Base-by-base conservation (phyloP, 768 basidiomycete species). In the Strobilomyces confusus region DNA sequence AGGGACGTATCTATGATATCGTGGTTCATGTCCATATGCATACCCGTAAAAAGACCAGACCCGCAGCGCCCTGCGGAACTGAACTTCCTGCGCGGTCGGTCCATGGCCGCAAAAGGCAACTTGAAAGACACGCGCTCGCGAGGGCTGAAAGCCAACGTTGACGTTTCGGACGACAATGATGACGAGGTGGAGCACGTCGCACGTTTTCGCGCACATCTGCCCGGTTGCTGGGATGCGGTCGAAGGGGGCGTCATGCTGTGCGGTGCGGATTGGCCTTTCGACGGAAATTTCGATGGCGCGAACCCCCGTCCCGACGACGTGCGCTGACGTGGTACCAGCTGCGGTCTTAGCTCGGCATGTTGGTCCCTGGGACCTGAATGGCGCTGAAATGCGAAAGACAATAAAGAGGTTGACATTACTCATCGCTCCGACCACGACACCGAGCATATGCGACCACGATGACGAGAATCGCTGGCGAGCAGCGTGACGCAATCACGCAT, bases 101-200 rank as follows among this genome's bases (percentile, higher is more conserved):
- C 14, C 11, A 2, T 17, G 15, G 34, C 40, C 48, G 20, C 23
- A 59, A 60, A 57, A 42, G 59, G 59, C 25, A 61, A 49, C 11
- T 4, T 51, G 29, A 59, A 59, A 36, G 58, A 5, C 4, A 25
- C 26, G 26, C 26, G 26, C 26, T n/a, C n/a, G 26, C 26, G 26
- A 26, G 9, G 29, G 29, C 29, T 9, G n/a, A n/a, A n/a, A n/a
- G n/a, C 29, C 29, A 29, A 29, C n/a, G 29, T 29, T 9, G 26
- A 26, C 26, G 4, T 26, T 26, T 26, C 8, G 26, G 29, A 29
- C 29, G 29, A 29, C 29, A 9, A 29, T 9, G n/a, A n/a, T n/a
- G n/a, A n/a, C 29, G 9, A 29, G 2, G 29, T 29, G 29, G 29
- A 29, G 29, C 6, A 29, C 29, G 23, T 26, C 34, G 34, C 15